A percentile compares a stretch with the other conserved stretches of the same genome.
Conservation (phyloP, 352 stramenopile species). For the Phytopythium delawarense region DNA sequence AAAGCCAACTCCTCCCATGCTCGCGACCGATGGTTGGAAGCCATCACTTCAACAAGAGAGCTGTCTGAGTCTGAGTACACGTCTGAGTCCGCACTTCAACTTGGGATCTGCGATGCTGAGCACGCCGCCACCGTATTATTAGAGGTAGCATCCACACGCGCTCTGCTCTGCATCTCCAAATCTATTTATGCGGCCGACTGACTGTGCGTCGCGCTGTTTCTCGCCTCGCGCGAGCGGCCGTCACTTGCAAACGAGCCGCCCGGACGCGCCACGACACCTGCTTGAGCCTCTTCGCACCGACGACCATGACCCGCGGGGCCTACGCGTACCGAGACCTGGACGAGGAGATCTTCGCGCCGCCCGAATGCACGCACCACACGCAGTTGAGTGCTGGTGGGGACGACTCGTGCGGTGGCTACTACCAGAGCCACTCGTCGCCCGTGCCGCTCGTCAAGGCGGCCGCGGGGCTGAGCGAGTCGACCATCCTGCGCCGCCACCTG, state of each 20-base stretch:
- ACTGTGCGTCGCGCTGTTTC: neutral
- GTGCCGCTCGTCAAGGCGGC: constrained; percentile 8
- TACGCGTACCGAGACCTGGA: constrained; percentile 28
- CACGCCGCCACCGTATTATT: neutral
- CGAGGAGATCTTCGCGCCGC: constrained; percentile 23
- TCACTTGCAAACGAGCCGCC: neutral
- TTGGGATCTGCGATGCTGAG: neutral
- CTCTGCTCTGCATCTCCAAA: neutral
- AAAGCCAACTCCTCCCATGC: too few species aligned
- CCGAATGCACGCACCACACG: constrained; percentile 10
- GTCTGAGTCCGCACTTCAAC: neutral
- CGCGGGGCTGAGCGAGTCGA: constrained; percentile 15
- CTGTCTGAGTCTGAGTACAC: too few species aligned
- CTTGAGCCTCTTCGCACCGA: neutral
- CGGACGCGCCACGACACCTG: neutral
- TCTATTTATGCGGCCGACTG: neutral
- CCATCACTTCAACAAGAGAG: too few species aligned
- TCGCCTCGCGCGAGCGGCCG: neutral
- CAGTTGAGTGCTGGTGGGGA: neutral
- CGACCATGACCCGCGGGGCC: constrained; percentile 5
- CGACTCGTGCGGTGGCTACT: constrained; percentile 7
- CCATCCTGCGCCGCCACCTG: constrained; percentile 20
- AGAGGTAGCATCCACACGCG: neutral
- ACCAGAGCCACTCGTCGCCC: constrained; percentile 23
- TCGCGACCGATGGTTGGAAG: too few species aligned